phyloP scores from a whole-genome alignment of 2,329 filamentous ascomycete genomes.

The Diaporthe amygdali region DNA sequence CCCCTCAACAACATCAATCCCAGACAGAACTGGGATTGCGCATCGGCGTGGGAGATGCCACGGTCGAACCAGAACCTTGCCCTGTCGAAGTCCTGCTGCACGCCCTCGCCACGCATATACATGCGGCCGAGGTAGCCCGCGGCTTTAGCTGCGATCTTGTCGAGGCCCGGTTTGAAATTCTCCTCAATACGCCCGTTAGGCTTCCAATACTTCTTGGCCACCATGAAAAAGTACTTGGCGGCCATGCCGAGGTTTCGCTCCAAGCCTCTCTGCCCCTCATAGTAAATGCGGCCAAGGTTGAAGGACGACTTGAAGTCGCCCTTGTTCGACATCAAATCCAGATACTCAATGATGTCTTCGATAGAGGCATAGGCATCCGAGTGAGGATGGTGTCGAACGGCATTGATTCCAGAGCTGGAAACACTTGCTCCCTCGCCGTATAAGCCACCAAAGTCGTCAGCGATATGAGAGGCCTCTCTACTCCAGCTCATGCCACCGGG shows the following conservation, averaged over 20 bases:
- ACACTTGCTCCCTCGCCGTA: slow-evolving; percentile 96
- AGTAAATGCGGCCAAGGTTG: slow-evolving; percentile 84
- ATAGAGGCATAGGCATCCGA: slow-evolving; percentile 85
- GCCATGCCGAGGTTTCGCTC: slow-evolving; percentile 76
- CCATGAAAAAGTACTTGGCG: slow-evolving; percentile 79
- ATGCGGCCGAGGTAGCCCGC: slow-evolving; percentile 89
- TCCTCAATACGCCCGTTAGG: slow-evolving; percentile 76
- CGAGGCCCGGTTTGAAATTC: slow-evolving; percentile 71
- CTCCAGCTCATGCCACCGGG: slow-evolving; percentile 84
- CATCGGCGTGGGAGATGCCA: slow-evolving; percentile 76
- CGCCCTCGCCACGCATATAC: slow-evolving; percentile 86
- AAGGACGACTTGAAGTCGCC: slow-evolving; percentile 88
- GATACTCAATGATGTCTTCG: slow-evolving; percentile 92
- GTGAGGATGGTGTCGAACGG: slow-evolving; percentile 72
- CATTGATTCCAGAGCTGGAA: slow-evolving; percentile 84
- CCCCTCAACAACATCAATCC: slow-evolving; percentile 85
- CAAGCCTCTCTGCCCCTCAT: slow-evolving; percentile 81
- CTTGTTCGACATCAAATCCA: slow-evolving; percentile 88
- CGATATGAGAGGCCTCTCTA: slow-evolving; percentile 81
- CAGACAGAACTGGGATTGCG: slow-evolving; percentile 83
- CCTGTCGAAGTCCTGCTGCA: slow-evolving; percentile 76
- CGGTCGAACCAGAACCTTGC: slow-evolving; percentile 85
- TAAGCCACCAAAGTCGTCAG: slow-evolving; percentile 88
- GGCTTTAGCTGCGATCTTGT: slow-evolving; percentile 81
- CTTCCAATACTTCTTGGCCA: slow-evolving; percentile 82